phyloP scores from a whole-genome alignment of 1,284 basidiomycete species.

The Sanghuangporus baumii region DNA sequence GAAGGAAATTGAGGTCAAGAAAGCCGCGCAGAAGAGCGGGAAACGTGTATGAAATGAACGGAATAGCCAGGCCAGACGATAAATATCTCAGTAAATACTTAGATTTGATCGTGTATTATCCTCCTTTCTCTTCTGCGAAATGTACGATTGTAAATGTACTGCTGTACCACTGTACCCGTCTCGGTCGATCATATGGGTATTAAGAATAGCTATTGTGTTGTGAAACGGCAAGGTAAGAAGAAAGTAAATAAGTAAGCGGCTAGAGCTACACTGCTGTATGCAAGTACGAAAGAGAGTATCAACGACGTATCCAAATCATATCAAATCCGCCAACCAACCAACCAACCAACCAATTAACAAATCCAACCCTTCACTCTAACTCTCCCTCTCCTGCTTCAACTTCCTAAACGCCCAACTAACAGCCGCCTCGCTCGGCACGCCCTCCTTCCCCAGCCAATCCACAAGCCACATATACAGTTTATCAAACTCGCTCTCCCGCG shows the following conservation, averaged over 20 bases:
- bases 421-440: slow-evolving; percentile 42
- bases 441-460: slow-evolving; percentile 57
- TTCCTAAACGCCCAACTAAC: slow-evolving; percentile 3
- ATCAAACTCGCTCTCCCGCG: slow-evolving; percentile 39
- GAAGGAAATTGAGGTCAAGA: slow-evolving; percentile 39
- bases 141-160: neutral
- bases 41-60: slow-evolving; percentile 24
- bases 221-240: neutral
- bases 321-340: neutral
- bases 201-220: neutral
- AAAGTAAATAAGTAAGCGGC: neutral
- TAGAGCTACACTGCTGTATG: neutral
- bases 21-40: slow-evolving; percentile 22
- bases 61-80: neutral
- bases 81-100: neutral
- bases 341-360: neutral
- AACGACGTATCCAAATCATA: neutral
- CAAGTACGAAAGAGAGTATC: neutral
- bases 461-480: slow-evolving; percentile 55
- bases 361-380: neutral
- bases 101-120: neutral
- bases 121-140: too few relatives aligned
- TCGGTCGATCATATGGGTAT: neutral
- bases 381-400: slow-evolving; percentile 10
- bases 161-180: neutral